phyloP scores from a whole-genome alignment of 1,139 yeast genomes.

The Kodamaea sp. region DNA sequence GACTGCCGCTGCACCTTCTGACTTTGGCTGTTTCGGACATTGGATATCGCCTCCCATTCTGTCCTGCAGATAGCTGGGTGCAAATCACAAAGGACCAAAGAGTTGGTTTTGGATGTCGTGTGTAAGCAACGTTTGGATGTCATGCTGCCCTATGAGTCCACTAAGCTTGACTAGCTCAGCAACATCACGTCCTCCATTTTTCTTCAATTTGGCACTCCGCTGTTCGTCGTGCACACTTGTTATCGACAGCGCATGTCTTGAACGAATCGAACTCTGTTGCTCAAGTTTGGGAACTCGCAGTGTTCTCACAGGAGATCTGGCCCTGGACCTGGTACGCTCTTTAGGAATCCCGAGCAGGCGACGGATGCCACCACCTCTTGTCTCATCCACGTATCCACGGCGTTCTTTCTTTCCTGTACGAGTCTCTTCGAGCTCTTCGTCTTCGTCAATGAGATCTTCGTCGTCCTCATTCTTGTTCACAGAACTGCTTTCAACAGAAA shows the following conservation, averaged over 20 bases:
- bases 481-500: constrained; percentile 17
- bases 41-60: too few relatives aligned
- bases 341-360: constrained; percentile 2
- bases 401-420: constrained; percentile 3
- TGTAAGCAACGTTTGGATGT: constrained; percentile 23
- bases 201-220: constrained; percentile 8
- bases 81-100: constrained; percentile 5
- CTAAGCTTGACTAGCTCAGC: constrained; percentile 10
- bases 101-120: constrained; percentile 21
- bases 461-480: constrained; percentile 15
- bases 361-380: constrained; percentile 1
- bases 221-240: constrained; percentile 11
- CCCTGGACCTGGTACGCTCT: constrained; percentile 3
- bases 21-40: too few relatives aligned
- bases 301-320: background rate
- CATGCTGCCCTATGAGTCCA: constrained; percentile 14
- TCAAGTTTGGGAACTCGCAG: too few relatives aligned
- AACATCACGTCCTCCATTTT: constrained; percentile 11
- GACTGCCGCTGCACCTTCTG: too few relatives aligned
- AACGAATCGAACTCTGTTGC: background rate
- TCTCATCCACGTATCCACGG: constrained; percentile 3
- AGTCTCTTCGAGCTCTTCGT: constrained; percentile 4
- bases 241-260: background rate
- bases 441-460: constrained; percentile 10
- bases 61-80: too few relatives aligned